phyloP scores from a whole-genome alignment of 2,329 filamentous ascomycete species.

The Colletotrichum kahawae region DNA sequence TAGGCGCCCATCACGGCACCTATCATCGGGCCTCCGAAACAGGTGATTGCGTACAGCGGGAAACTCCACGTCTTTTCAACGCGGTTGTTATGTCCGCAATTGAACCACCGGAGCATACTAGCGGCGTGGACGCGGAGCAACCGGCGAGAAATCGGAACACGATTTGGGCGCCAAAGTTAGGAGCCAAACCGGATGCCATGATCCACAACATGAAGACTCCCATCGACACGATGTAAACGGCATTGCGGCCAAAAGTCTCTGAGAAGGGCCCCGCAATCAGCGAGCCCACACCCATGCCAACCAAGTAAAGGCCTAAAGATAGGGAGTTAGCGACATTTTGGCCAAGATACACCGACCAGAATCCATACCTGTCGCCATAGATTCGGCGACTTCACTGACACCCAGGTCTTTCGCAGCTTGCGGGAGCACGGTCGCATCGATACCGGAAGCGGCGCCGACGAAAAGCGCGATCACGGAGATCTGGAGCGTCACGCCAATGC shows the following conservation, averaged over 20 bases:
- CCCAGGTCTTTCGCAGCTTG: constrained; percentile 50
- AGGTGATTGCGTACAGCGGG: constrained; percentile 51
- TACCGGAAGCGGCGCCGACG: constrained; percentile 55
- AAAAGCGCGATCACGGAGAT: constrained; percentile 53
- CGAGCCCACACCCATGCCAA: constrained; percentile 41
- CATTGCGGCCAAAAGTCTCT: constrained; percentile 43
- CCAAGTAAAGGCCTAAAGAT: constrained; percentile 30
- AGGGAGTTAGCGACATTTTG: not conserved
- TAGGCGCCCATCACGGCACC: constrained; percentile 61
- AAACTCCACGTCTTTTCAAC: constrained; percentile 40
- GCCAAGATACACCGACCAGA: not conserved
- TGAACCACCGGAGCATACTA: constrained; percentile 46
- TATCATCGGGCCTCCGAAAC: constrained; percentile 45
- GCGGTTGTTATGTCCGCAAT: constrained; percentile 42
- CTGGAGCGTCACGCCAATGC: constrained; percentile 43
- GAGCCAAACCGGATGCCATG: constrained; percentile 46
- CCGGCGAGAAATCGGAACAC: constrained; percentile 54
- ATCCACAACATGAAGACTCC: constrained; percentile 48
- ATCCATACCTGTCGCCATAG: constrained; percentile 46
- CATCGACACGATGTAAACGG: constrained; percentile 44
- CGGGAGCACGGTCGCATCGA: constrained; percentile 53
- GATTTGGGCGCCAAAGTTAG: constrained; percentile 46
- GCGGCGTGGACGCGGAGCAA: constrained; percentile 48
- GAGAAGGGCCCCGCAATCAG: constrained; percentile 42
- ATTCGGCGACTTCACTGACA: constrained; percentile 55